Evolutionary conservation across 2,329 filamentous ascomycete genomes (phyloP).

Genomic region (Macrophomina tecta): DNA sequence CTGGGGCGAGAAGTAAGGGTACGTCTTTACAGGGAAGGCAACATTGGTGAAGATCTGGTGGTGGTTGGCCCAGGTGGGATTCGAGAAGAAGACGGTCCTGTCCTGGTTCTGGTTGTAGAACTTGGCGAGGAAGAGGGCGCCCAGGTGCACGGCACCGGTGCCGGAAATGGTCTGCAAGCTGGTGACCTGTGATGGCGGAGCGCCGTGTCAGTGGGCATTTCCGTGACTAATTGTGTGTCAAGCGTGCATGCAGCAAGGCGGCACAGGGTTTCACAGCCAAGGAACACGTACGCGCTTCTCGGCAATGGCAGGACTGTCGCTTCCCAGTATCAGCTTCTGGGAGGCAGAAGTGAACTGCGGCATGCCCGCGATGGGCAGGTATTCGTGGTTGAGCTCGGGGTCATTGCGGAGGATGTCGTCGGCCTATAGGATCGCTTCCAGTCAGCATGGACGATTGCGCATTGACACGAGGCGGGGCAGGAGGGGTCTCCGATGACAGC

Average conservation of each 20-base stretch:
- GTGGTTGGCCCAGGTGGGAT: slow-evolving; percentile 98
- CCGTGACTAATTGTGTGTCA: slow-evolving; percentile 22
- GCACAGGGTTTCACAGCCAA: slow-evolving; percentile 1
- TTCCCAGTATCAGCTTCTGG: slow-evolving; percentile 85
- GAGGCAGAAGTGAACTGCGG: slow-evolving; percentile 85
- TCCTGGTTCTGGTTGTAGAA: slow-evolving; percentile 75
- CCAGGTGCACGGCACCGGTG: slow-evolving; percentile 92
- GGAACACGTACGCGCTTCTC: slow-evolving; percentile 72
- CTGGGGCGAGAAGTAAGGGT: slow-evolving; percentile 91
- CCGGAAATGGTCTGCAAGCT: slow-evolving; percentile 96
- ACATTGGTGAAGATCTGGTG: slow-evolving; percentile 98
- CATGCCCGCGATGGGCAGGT: slow-evolving; percentile 93
- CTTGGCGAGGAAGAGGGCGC: slow-evolving; percentile 88
- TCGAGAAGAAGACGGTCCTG: slow-evolving; percentile 85
- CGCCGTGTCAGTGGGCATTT: slow-evolving; percentile 22
- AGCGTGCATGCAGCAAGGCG: not conserved
- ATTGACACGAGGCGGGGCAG: not conserved
- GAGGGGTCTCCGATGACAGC: not conserved
- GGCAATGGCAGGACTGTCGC: slow-evolving; percentile 77
- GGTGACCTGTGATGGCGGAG: slow-evolving; percentile 56
- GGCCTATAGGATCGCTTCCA: slow-evolving; percentile 63
- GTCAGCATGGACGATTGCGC: slow-evolving; percentile 18
- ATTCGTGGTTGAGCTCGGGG: slow-evolving; percentile 95
- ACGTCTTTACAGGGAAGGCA: slow-evolving; percentile 74
- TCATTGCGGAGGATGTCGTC: slow-evolving; percentile 88